Conservation (phyloP, 768 basidiomycete genomes). For the Neoboletus brunneissimus region DNA sequence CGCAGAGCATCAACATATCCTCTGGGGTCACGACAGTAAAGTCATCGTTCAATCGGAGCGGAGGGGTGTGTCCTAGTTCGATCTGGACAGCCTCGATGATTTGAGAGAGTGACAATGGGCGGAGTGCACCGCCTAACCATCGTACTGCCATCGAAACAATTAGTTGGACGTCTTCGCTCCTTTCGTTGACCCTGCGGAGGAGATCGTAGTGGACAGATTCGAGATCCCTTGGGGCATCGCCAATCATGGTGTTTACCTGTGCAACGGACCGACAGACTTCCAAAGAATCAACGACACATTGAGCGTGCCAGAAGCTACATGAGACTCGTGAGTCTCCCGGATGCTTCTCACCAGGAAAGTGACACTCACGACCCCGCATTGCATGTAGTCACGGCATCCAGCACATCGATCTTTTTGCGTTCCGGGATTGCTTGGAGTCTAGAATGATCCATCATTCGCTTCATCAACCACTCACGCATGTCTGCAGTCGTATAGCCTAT, state of each 20-base stretch:
- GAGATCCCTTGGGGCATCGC: constrained; percentile 18
- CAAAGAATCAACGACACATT: constrained; percentile 27
- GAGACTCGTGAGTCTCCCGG: not conserved
- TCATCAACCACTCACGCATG: constrained; percentile 26
- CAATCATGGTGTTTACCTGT: constrained; percentile 21
- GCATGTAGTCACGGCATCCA: constrained; percentile 12
- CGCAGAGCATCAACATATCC: constrained; percentile 27
- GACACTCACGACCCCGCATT: constrained; percentile 22
- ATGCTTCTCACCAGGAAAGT: not conserved
- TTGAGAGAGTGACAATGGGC: constrained; percentile 25
- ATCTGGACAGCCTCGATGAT: constrained; percentile 31
- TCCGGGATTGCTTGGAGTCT: constrained; percentile 24
- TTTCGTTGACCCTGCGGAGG: constrained; percentile 21
- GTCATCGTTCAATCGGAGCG: constrained; percentile 24
- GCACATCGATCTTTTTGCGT: constrained; percentile 20
- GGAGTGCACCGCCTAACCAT: constrained; percentile 29
- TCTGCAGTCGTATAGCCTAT: constrained; percentile 18
- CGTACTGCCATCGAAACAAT: constrained; percentile 24
- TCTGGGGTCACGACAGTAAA: constrained; percentile 25
- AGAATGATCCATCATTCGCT: constrained; percentile 24
- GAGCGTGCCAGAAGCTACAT: constrained; percentile 28
- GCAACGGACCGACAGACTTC: constrained; percentile 25
- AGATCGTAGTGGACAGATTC: constrained; percentile 21
- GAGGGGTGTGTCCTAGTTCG: constrained; percentile 20
- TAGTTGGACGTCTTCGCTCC: constrained; percentile 21